Base-by-base conservation (phyloP, 2,329 filamentous ascomycete genomes). In the Penicillium sp. region DNA sequence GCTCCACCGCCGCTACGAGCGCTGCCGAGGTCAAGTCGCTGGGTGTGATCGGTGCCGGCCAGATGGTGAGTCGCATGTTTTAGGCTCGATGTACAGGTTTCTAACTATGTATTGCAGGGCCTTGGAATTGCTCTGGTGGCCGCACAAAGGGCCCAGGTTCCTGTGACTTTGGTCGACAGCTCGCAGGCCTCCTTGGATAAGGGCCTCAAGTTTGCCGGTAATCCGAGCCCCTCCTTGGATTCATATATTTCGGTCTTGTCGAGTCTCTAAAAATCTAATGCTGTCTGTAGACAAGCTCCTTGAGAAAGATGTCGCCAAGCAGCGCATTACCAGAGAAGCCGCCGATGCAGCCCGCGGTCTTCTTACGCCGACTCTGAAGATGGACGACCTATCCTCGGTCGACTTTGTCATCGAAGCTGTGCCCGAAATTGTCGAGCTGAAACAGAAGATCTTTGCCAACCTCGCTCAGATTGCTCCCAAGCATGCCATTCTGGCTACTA, bases 391-490 rank as follows among this genome's bases (percentile, higher is more conserved):
- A 18, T 81, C 81, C 22, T 79, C 83, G n/a, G 86, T 89, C 28
- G 93, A 98, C 73, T 96, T 98, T 68, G 85, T 98, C 46, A 97
- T 98, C 63, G 93, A 98, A 74, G 93, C 93, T 13, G 89, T 98
- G 7, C 93, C 93, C 28, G 90, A 96, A 75, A 91, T 95, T 45
- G 84, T 87, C 32, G 76, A 84, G 42, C 80, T 98, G 54, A 98
- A 98, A 72, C 82, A 84, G 56, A 82, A 84, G 55, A 94, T 98
- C 57, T 98, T 98, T 73, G 74, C 81, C 55, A 79, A 85, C 62
- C 79, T 98, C 9, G 89, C 90, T 6, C 74, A 86, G 60, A 83
- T 95, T 57, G 90, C 87, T 57, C 84, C 89, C 9, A 75, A 84
- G 42, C 89, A 97, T 65, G 82, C 93, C 49, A 87, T 98, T 60